These are phyloP conservation scores for Geopyxis carbonaria DNA, from an alignment of 495 filamentous ascomycete species.

Conservation along the genomic window DNA sequence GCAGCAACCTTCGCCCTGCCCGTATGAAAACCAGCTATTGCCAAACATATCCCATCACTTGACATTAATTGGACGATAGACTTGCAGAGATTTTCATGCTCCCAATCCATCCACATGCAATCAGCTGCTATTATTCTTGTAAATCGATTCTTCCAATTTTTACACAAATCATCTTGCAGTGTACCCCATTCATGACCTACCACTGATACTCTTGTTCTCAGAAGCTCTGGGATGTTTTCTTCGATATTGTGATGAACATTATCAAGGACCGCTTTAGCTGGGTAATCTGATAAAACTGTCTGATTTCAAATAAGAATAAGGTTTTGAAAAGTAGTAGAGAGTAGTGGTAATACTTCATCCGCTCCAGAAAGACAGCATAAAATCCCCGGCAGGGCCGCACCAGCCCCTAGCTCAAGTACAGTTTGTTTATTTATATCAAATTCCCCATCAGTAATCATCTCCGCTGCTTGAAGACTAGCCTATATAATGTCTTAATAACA, in stretches of 20 bases:
- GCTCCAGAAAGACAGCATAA: conserved; percentile 49
- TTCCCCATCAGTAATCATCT: conserved; percentile 14
- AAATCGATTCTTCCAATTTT: conserved; percentile 34
- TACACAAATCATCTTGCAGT: conserved; percentile 38
- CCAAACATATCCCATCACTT: conserved; percentile 40
- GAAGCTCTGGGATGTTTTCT: conserved; percentile 32
- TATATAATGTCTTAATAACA: no score
- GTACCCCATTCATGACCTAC: conserved; percentile 62
- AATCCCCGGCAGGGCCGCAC: conserved; percentile 58
- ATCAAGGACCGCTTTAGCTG: conserved; percentile 41
- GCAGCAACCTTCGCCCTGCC: conserved; percentile 49
- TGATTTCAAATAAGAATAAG: no score
- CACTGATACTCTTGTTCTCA: conserved; percentile 27
- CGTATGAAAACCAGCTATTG: conserved; percentile 71
- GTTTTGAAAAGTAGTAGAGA: no score
- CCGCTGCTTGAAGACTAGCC: conserved; percentile 20
- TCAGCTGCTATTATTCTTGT: conserved; percentile 63
- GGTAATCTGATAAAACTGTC: conserved; percentile 57
- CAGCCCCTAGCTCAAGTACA: conserved; percentile 41
- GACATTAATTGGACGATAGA: conserved; percentile 61
- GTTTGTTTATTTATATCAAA: conserved; percentile 27
- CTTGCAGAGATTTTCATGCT: conserved; percentile 53
- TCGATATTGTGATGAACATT: conserved; percentile 47
- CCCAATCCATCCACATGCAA: conserved; percentile 68
- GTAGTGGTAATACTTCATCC: no score